These are phyloP conservation scores for Lichtheimia ornata DNA, from an alignment of 371 early-diverging fungal genomes.

Conservation along the genomic window DNA sequence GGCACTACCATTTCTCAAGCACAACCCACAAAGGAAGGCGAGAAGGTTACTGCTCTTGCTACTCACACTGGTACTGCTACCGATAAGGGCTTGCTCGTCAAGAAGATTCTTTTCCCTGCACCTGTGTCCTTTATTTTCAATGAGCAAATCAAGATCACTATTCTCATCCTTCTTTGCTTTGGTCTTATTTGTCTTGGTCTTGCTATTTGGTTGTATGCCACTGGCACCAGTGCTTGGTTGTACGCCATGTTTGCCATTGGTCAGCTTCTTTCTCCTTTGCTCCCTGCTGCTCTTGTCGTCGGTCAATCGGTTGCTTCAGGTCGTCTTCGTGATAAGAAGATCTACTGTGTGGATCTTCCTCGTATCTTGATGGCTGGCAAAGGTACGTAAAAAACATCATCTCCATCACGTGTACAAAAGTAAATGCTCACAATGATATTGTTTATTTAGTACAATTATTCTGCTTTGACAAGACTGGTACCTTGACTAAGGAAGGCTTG, in stretches of 20 bases:
- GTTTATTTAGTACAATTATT: constrained; percentile 74
- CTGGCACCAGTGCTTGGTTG: constrained; percentile 53
- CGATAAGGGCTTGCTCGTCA: constrained; percentile 75
- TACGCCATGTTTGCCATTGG: constrained; percentile 68
- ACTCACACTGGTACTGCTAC: constrained; percentile 75
- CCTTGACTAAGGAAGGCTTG: constrained; percentile 76
- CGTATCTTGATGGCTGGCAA: constrained; percentile 55
- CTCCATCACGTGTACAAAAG: constrained; percentile 51
- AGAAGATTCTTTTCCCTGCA: constrained; percentile 74
- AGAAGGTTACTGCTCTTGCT: constrained; percentile 53
- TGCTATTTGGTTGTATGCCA: constrained; percentile 53
- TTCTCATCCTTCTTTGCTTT: constrained; percentile 62
- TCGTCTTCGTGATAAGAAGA: constrained; percentile 59
- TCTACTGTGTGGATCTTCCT: constrained; percentile 71
- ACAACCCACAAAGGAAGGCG: constrained; percentile 10
- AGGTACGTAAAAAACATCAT: constrained; percentile 52
- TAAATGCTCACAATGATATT: no score
- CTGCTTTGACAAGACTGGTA: constrained; percentile 91
- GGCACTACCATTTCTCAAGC: constrained; percentile 64
- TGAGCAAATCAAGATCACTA: constrained; percentile 72
- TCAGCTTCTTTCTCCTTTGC: constrained; percentile 64
- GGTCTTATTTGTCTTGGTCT: constrained; percentile 64
- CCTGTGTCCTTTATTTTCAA: constrained; percentile 70
- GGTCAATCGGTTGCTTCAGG: constrained; percentile 71
- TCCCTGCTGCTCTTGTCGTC: constrained; percentile 74